phyloP scores from a whole-genome alignment of 345 rosid species.

The Pistacia atlantica region DNA sequence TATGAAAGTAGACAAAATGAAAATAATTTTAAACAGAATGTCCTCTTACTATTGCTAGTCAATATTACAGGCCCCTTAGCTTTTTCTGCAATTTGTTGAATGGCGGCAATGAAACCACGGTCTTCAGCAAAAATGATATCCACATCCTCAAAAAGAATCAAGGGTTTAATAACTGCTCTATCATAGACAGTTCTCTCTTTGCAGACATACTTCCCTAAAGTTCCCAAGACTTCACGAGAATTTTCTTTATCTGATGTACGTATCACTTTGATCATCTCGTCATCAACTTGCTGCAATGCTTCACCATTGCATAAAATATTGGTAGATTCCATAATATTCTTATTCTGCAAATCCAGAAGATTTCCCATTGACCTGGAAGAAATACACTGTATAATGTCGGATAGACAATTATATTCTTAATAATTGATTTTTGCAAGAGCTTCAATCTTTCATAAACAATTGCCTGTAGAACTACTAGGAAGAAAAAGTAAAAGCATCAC shows the following conservation, averaged over 20 bases:
- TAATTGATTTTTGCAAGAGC: conserved; percentile 1
- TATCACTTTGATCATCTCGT: conserved; percentile 46
- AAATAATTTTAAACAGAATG: conserved; percentile 17
- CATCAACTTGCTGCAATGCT: conserved; percentile 21
- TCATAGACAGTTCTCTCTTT: conserved; percentile 32
- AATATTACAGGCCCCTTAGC: conserved; percentile 89
- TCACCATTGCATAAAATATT: conserved; percentile 28
- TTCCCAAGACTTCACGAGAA: conserved; percentile 24
- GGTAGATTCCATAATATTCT: conserved; percentile 25
- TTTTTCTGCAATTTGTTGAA: conserved; percentile 83
- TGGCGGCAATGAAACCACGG: conserved; percentile 82
- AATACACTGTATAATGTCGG: conserved; percentile 22
- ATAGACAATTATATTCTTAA: conserved; percentile 14
- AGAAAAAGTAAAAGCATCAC: not conserved
- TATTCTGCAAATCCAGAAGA: conserved; percentile 34
- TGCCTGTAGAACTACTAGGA: conserved; percentile 19
- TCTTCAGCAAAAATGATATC: conserved; percentile 84
- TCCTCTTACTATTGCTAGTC: conserved; percentile 79
- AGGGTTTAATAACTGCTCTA: conserved; percentile 51
- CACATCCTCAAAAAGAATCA: conserved; percentile 94
- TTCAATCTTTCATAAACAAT: conserved; percentile 12
- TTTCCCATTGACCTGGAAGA: conserved; percentile 69
- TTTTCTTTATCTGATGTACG: conserved; percentile 37
- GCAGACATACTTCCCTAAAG: conserved; percentile 31
- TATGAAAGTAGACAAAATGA: conserved; percentile 10